phyloP scores from a whole-genome alignment of 1,284 basidiomycete genomes.

The Laetiporus sulphureus region DNA sequence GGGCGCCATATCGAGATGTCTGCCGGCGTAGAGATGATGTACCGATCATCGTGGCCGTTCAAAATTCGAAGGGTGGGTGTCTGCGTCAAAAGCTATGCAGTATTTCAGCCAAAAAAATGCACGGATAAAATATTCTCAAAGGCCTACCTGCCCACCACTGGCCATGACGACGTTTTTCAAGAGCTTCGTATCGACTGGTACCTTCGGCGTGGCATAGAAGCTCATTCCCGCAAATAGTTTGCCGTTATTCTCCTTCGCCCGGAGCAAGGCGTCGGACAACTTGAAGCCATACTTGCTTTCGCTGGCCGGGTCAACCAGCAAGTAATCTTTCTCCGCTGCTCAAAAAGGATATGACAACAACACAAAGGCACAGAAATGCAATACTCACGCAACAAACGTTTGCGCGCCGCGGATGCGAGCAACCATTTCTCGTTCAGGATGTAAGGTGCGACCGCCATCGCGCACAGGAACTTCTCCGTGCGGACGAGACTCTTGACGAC shows the following conservation, averaged over 20 bases:
- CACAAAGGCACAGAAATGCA: not conserved
- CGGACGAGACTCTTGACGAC: constrained; percentile 60
- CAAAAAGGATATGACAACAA: not conserved
- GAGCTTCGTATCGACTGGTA: constrained; percentile 46
- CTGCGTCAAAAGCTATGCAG: constrained; percentile 35
- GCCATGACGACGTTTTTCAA: constrained; percentile 60
- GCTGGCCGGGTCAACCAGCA: constrained; percentile 48
- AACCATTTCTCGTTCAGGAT: constrained; percentile 69
- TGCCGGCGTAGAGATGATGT: constrained; percentile 56
- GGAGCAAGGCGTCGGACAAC: constrained; percentile 48
- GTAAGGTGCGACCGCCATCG: constrained; percentile 52
- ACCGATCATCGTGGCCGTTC: constrained; percentile 40
- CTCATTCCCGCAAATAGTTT: constrained; percentile 54
- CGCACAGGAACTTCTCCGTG: constrained; percentile 80
- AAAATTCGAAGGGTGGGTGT: constrained; percentile 51
- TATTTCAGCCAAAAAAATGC: not conserved
- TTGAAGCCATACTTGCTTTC: constrained; percentile 63
- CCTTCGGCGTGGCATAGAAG: constrained; percentile 69
- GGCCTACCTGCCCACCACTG: constrained; percentile 63
- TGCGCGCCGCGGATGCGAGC: constrained; percentile 44
- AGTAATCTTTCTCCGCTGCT: constrained; percentile 56
- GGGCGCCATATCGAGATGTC: constrained; percentile 58
- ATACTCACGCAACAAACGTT: constrained; percentile 56
- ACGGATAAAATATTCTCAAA: too few species aligned
- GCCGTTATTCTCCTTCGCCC: constrained; percentile 45